Evolutionary conservation across 305 asterid species (phyloP).

Genomic region (Fraxinus baroniana): DNA sequence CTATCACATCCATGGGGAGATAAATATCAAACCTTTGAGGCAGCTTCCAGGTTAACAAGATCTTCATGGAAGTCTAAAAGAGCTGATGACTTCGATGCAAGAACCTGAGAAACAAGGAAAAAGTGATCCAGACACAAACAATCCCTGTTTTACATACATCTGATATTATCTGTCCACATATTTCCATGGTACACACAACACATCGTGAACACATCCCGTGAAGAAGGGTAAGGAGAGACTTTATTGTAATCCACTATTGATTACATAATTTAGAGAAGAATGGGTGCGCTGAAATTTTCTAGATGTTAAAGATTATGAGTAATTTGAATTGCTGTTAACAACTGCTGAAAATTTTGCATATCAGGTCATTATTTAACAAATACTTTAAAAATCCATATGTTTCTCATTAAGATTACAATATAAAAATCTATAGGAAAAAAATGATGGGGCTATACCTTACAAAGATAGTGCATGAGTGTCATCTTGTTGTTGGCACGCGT

Average conservation of each 20-base stretch:
- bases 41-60: slow-evolving; percentile 78
- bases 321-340: background rate
- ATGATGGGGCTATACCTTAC: background rate
- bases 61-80: slow-evolving; percentile 75
- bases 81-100: slow-evolving; percentile 61
- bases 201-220: background rate
- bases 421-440: background rate
- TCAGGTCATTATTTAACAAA: background rate
- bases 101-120: slow-evolving; percentile 49
- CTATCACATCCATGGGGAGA: slow-evolving; percentile 21
- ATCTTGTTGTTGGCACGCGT: slow-evolving; percentile 37
- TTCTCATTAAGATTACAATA: slow-evolving; percentile 5
- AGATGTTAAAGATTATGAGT: background rate
- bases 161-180: background rate
- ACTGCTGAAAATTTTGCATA: background rate
- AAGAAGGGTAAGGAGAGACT: background rate
- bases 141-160: background rate
- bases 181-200: background rate
- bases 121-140: background rate
- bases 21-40: slow-evolving; percentile 72
- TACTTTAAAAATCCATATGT: background rate
- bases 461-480: slow-evolving; percentile 13
- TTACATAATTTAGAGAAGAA: background rate
- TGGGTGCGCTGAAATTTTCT: background rate
- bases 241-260: background rate